Percentiles rank a stretch among this genome's conserved stretches.
Conservation (phyloP, 306 rosid genomes). For the Dalbergia oliveri region DNA sequence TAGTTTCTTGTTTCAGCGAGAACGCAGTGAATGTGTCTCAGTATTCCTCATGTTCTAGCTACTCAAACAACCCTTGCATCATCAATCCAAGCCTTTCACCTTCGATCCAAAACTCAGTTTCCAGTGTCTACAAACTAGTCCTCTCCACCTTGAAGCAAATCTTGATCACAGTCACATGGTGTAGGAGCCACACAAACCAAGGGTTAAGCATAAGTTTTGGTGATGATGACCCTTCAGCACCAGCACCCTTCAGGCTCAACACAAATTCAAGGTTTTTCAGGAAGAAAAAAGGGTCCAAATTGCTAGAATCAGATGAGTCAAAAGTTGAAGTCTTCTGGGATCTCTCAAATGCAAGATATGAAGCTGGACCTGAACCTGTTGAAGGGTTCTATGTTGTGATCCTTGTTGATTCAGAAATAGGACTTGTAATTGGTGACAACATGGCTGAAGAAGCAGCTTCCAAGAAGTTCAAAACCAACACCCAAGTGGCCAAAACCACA, state of each 20-base stretch:
- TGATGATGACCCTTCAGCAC: conserved; percentile 51
- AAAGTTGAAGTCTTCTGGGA: conserved; percentile 81
- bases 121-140: conserved; percentile 63
- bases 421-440: conserved; percentile 64
- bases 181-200: conserved; percentile 65
- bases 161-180: conserved; percentile 71
- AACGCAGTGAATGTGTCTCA: conserved; percentile 73
- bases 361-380: conserved; percentile 75
- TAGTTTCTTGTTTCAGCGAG: conserved; percentile 86
- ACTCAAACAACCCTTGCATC: conserved; percentile 63
- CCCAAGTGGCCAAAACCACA: conserved; percentile 46
- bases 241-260: conserved; percentile 68
- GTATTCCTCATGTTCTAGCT: conserved; percentile 77
- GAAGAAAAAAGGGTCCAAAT: conserved; percentile 77
- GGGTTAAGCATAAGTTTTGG: conserved; percentile 64
- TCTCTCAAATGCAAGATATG: conserved; percentile 74
- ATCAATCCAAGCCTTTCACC: conserved; percentile 60
- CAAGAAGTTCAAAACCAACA: conserved; percentile 51
- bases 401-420: conserved; percentile 75
- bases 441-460: conserved; percentile 57
- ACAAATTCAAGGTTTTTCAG: conserved; percentile 71
- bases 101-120: conserved; percentile 71
- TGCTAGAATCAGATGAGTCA: conserved; percentile 55
- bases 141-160: conserved; percentile 64
- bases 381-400: conserved; percentile 67